phyloP scores from a whole-genome alignment of 2,329 filamentous ascomycete species.

The Paraphoma sp. region DNA sequence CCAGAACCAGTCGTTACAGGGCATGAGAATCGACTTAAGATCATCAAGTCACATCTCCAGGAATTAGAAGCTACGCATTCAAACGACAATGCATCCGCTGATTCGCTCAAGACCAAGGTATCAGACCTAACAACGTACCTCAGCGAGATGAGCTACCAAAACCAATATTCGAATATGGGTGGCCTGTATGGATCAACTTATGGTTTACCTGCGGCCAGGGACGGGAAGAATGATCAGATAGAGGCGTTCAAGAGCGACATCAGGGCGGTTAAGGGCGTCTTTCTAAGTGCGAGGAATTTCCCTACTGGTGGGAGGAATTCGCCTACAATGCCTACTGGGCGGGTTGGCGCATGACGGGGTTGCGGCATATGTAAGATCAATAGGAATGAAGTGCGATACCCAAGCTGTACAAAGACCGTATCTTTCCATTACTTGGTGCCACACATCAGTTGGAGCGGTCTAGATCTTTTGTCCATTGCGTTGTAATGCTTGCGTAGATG shows the following conservation, averaged over 20 bases:
- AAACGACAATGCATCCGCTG: conserved; percentile 59
- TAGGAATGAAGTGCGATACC: neutral
- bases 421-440: too few species aligned
- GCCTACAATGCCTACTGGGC: conserved; percentile 27
- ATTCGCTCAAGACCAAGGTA: conserved; percentile 57
- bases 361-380: neutral
- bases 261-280: conserved; percentile 77
- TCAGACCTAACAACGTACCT: conserved; percentile 69
- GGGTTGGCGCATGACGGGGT: conserved; percentile 18
- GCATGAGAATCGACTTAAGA: conserved; percentile 57
- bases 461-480: neutral
- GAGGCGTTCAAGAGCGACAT: conserved; percentile 77
- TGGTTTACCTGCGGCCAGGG: conserved; percentile 52
- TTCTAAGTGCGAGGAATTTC: conserved; percentile 78
- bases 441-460: neutral
- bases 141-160: conserved; percentile 52
- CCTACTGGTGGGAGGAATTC: conserved; percentile 46
- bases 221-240: conserved; percentile 72
- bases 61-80: conserved; percentile 58
- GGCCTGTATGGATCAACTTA: conserved; percentile 44
- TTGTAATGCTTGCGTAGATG: conserved; percentile 2
- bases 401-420: too few species aligned
- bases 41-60: conserved; percentile 58
- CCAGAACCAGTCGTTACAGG: conserved; percentile 37
- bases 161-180: conserved; percentile 41